Base-by-base conservation (phyloP, 176 grass and related monocot genomes). In the Aegilops bicornis region DNA sequence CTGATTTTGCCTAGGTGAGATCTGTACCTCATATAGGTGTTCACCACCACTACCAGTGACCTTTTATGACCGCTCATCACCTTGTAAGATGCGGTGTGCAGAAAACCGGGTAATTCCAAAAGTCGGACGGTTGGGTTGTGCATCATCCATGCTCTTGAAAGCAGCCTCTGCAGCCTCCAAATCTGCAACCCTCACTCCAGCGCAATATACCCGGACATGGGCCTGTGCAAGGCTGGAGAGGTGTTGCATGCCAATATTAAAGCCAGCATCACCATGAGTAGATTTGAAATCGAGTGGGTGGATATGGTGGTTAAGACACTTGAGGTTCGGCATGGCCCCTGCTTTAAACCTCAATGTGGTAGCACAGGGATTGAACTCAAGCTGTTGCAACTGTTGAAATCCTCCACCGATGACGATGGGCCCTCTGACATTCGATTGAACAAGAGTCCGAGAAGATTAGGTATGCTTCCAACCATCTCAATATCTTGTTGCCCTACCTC, bases 201-300 rank as follows among this genome's bases (percentile, higher is more conserved):
- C 0, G 30, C 65, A 68, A 35, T 8, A 0, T 35, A 68, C 1
- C 0, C 0, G 0, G 65, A 68, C 30, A 3, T 4, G 0, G 30
- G 33, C 0, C 29, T 1, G 0, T 32, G 2, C 3, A 68, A 68
- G 30, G 30, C 14, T 68, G 15, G 15, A 19, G 30, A 68, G 65
- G 30, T 68, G 65, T 0, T 68, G 30, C 24, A 68, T 68, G 7
- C 65, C 7, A 32, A 68, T 0, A 68, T 68, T 5, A 9, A 68
- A 9, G 6, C 63, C 27, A 29, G 4, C 63, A 30, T 1, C 24
- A 64, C 10, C 61, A 64, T 30, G n/a, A 13, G 10, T 0, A 64
- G 13, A 35, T 33, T 35, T 20, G 15, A 68, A 19, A 7, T 19
- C 7, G 0, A 3, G 6, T 1, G 7, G 65, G 0, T 20, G 5